phyloP scores from a whole-genome alignment of 106 monocot genomes.

The Dendrobium huoshanense region DNA sequence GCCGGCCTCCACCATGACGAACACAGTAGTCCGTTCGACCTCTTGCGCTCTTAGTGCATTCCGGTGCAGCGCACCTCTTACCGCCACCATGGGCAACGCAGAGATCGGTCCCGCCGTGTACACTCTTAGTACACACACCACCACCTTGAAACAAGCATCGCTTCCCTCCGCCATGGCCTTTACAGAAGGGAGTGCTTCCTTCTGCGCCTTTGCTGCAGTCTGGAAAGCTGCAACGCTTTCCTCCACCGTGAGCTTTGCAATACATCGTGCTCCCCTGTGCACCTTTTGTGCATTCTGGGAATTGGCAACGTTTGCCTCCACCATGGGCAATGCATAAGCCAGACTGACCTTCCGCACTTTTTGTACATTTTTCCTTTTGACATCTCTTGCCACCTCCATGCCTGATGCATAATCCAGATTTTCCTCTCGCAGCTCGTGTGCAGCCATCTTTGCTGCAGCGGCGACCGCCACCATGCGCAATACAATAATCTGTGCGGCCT shows the following conservation, averaged over 20 bases:
- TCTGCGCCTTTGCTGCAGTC: conserved; percentile 52
- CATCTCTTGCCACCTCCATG: conserved; percentile 67
- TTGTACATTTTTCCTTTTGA: conserved; percentile 35
- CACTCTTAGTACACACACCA: conserved; percentile 54
- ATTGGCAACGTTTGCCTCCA: conserved; percentile 46
- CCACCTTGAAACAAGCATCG: conserved; percentile 50
- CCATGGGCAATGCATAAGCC: conserved; percentile 64
- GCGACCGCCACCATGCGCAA: conserved; percentile 53
- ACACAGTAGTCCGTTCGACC: conserved; percentile 56
- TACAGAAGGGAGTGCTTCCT: conserved; percentile 51
- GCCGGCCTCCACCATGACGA: conserved; percentile 53
- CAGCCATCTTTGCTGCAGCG: conserved; percentile 33
- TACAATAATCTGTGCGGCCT: conserved; percentile 50
- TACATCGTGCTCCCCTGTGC: conserved; percentile 55
- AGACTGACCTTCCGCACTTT: conserved; percentile 50
- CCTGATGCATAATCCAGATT: conserved; percentile 55
- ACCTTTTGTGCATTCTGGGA: conserved; percentile 37
- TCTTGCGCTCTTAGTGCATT: conserved; percentile 46
- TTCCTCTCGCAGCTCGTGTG: conserved; percentile 44
- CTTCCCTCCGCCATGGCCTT: conserved; percentile 58
- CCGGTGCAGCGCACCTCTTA: conserved; percentile 36
- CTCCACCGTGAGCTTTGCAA: conserved; percentile 59
- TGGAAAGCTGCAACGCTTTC: conserved; percentile 40
- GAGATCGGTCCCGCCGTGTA: conserved; percentile 48
- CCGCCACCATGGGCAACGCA: conserved; percentile 75